Evolutionary conservation across 148 eudicot species (phyloP), one percentile per base, ranked within the genome.

Genomic region (Diospyros lotus): DNA sequence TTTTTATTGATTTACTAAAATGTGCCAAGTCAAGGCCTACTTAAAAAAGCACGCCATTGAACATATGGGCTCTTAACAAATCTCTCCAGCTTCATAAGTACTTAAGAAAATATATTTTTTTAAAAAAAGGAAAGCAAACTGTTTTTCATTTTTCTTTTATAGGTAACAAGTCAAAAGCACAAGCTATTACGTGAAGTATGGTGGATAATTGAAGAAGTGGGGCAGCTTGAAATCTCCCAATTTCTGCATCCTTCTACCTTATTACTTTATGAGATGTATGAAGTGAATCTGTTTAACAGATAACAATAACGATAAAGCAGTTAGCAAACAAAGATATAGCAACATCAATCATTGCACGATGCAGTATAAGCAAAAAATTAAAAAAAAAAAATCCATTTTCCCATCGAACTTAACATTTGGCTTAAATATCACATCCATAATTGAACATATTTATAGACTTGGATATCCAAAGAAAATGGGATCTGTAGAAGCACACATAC

Each of bases 181-280:
- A 82, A 53, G 41, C 48, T 17, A 65, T 79, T 92, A 94, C 98
- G 98, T 94, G 88, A 92, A 94, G 73, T 92, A 90, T 1, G 98
- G 98, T n/a, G 96, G 98, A 65, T 94, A 92, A 77, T 94, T 90
- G 85, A 92, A 94, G 91, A 94, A 92, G 50, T 85, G 88, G 66
- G 98, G 98, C 80, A 92, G 89, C 90, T 90, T 94, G 80, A 88
- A 89, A 78, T 94, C 96, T 70, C 95, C 97, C 84, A 90, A 76
- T 76, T 84, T 90, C 87, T 94, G 95, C 97, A 94, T 94, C 80
- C 72, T 58, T 64, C 50, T 42, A 44, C n/a, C 68, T 66, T 58
- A 53, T 28, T 45, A 14, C 60, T 12, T 51, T 78, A 28, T 66
- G 58, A 78, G 18, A 54, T 40, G 38, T 58, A 60, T 73, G 64